A percentile compares a stretch with the other conserved stretches of the same genome.
phyloP scores from a whole-genome alignment of 306 rosid genomes.

The Datisca glomerata region DNA sequence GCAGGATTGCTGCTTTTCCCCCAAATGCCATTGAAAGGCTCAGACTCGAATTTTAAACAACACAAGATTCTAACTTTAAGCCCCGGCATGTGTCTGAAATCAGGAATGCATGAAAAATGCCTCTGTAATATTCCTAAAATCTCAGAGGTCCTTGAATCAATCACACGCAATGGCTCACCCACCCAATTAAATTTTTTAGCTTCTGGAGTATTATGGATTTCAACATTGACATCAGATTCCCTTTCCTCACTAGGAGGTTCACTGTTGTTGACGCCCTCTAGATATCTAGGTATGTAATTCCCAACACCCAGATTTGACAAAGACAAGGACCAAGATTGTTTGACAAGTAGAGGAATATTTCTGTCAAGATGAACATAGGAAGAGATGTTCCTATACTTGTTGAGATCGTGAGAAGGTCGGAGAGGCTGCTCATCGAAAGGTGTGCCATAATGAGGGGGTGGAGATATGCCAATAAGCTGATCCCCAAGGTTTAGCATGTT shows the following conservation, averaged over 20 bases:
- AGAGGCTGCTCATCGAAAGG: constrained; percentile 66
- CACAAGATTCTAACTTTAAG: constrained; percentile 61
- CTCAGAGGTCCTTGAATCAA: constrained; percentile 77
- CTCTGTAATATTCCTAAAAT: constrained; percentile 53
- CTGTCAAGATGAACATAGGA: constrained; percentile 76
- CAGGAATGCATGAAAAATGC: constrained; percentile 87
- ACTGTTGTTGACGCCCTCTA: constrained; percentile 45
- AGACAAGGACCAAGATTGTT: constrained; percentile 90
- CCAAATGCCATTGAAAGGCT: constrained; percentile 43
- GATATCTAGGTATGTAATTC: constrained; percentile 31
- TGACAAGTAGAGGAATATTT: constrained; percentile 48
- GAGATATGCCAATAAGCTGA: constrained; percentile 50
- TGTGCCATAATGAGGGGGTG: constrained; percentile 52
- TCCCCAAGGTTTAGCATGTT: constrained; percentile 66
- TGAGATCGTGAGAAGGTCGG: constrained; percentile 50
- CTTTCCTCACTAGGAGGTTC: constrained; percentile 53
- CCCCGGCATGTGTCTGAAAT: constrained; percentile 78
- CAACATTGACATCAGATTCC: constrained; percentile 29
- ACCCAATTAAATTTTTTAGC: constrained; percentile 33
- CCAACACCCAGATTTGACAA: constrained; percentile 49
- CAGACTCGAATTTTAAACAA: constrained; percentile 65
- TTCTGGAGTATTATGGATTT: constrained; percentile 23
- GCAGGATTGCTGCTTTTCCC: constrained; percentile 27
- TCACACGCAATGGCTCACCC: constrained; percentile 64
- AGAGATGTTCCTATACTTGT: constrained; percentile 44